These are phyloP conservation scores for Articulospora tetracladia DNA, from an alignment of 495 filamentous ascomycete genomes.

Conservation along the genomic window DNA sequence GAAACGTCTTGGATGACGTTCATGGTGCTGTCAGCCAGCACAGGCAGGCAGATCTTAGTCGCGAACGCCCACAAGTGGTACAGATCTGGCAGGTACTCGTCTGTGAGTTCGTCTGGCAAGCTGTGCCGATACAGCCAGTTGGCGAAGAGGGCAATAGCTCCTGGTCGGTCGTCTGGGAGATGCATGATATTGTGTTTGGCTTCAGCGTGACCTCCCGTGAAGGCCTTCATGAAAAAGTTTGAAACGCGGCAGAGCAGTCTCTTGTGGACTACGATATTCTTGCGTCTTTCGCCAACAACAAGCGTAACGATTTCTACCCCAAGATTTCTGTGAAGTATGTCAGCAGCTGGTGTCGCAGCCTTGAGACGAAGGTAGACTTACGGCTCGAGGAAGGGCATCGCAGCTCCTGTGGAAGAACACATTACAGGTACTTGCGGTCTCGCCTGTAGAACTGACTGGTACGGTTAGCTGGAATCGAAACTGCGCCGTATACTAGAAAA, in stretches of 20 bases:
- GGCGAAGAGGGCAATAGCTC: slow-evolving; percentile 20
- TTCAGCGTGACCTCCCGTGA: slow-evolving; percentile 17
- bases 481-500: no score
- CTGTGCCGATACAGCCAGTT: slow-evolving; percentile 1
- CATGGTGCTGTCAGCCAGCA: slow-evolving; percentile 9
- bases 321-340: background rate
- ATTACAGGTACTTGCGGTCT: no score
- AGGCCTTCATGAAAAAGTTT: slow-evolving; percentile 13
- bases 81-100: background rate
- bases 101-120: background rate
- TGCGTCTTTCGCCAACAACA: slow-evolving; percentile 11
- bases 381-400: no score
- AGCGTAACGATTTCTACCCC: slow-evolving; percentile 5
- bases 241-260: slow-evolving; percentile 15
- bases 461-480: no score
- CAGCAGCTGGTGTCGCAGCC: no score
- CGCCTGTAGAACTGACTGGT: no score
- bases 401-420: no score
- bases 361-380: background rate
- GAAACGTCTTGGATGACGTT: slow-evolving; percentile 6
- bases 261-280: slow-evolving; percentile 17
- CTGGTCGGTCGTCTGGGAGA: slow-evolving; percentile 34
- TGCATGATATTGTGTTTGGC: background rate
- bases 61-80: slow-evolving; percentile 5
- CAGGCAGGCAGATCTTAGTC: background rate